These are phyloP conservation scores for Dendrobium catenatum DNA, from an alignment of 106 monocot genomes.

Conservation along the genomic window DNA sequence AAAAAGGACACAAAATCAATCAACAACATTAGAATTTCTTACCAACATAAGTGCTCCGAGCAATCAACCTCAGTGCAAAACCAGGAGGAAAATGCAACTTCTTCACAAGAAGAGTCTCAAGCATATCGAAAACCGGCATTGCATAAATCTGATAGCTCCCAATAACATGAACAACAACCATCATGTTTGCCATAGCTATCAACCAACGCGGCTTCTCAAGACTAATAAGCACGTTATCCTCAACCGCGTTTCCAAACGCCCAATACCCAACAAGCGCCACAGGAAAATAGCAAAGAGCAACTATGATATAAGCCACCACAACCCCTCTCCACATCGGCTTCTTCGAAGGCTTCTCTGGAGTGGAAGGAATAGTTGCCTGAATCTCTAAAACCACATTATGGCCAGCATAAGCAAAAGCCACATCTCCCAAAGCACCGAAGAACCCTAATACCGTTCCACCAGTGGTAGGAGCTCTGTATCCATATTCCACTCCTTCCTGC, in stretches of 20 bases:
- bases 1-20: neutral
- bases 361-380: slow-evolving; percentile 53
- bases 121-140: slow-evolving; percentile 44
- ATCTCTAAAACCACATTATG: slow-evolving; percentile 57
- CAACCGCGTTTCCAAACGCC: slow-evolving; percentile 41
- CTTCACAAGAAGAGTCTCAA: slow-evolving; percentile 40
- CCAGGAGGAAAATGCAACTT: slow-evolving; percentile 29
- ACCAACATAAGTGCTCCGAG: slow-evolving; percentile 37
- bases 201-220: slow-evolving; percentile 45
- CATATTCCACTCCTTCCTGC: slow-evolving; percentile 31
- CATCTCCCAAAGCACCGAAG: slow-evolving; percentile 37
- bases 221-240: slow-evolving; percentile 40
- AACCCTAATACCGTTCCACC: slow-evolving; percentile 33
- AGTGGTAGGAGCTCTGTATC: slow-evolving; percentile 15
- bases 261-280: slow-evolving; percentile 48
- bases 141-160: slow-evolving; percentile 49
- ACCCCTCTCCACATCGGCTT: slow-evolving; percentile 55
- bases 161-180: slow-evolving; percentile 55
- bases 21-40: neutral
- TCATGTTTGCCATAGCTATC: slow-evolving; percentile 40
- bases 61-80: slow-evolving; percentile 23
- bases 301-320: slow-evolving; percentile 32
- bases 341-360: slow-evolving; percentile 43
- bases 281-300: slow-evolving; percentile 48
- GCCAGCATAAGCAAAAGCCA: slow-evolving; percentile 57